Percentiles rank a stretch among this genome's conserved stretches.
phyloP scores from a whole-genome alignment of 163 green algal species.

The Smithsoniella earleae region DNA sequence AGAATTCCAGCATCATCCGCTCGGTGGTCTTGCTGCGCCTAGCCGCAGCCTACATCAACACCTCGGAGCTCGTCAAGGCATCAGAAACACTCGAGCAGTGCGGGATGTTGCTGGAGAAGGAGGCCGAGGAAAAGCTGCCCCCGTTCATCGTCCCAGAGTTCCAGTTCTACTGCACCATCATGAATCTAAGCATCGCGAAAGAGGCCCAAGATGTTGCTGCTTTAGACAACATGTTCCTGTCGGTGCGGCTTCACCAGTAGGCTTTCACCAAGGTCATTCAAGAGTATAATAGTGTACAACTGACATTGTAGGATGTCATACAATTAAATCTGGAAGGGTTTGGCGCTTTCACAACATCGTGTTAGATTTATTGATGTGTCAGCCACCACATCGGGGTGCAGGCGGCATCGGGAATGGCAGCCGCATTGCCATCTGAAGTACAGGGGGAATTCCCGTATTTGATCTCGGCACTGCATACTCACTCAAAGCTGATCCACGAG shows the following conservation, averaged over 20 bases:
- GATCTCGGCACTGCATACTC: slow-evolving; percentile 7
- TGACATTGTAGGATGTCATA: background rate
- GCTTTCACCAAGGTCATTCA: background rate
- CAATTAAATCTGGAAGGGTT: background rate
- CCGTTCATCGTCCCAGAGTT: slow-evolving; percentile 18
- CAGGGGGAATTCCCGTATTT: background rate
- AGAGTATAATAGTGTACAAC: background rate
- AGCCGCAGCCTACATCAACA: background rate
- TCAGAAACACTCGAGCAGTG: background rate
- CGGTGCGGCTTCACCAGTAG: background rate
- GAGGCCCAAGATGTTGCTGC: background rate
- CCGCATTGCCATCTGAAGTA: background rate
- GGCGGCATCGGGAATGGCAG: background rate
- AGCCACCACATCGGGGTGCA: background rate
- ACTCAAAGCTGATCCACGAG: background rate
- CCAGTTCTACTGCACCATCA: slow-evolving; percentile 25
- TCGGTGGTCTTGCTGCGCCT: background rate
- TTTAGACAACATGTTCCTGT: slow-evolving; percentile 15
- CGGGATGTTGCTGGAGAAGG: background rate
- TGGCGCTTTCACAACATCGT: background rate
- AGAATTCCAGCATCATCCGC: background rate
- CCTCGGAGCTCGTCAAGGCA: background rate
- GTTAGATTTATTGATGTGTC: background rate
- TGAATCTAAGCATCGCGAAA: background rate
- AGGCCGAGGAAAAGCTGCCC: background rate